Evolutionary conservation across 768 basidiomycete genomes (phyloP).

Genomic region (Leucogyrophana mollusca): DNA sequence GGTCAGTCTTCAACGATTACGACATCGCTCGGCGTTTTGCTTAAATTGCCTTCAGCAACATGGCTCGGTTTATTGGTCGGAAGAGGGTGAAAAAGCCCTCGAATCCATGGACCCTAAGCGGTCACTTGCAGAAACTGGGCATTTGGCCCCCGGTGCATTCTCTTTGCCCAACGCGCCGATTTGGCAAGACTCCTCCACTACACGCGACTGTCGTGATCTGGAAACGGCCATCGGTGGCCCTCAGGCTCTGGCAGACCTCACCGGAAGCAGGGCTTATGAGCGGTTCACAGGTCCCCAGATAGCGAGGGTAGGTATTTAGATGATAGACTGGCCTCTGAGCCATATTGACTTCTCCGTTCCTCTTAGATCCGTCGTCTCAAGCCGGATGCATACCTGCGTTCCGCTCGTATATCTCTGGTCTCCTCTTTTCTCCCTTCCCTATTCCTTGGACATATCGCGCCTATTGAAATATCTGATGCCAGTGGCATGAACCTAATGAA

Average conservation of each 20-base stretch:
- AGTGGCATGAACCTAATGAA: slow-evolving; percentile 92
- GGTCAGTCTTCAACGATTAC: slow-evolving; percentile 35
- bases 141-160: slow-evolving; percentile 66
- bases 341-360: not conserved
- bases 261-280: slow-evolving; percentile 84
- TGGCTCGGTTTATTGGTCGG: slow-evolving; percentile 83
- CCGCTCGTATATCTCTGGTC: slow-evolving; percentile 72
- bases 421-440: slow-evolving; percentile 83
- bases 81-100: slow-evolving; percentile 49
- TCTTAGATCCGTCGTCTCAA: slow-evolving; percentile 55
- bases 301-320: slow-evolving; percentile 48
- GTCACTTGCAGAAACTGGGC: slow-evolving; percentile 44
- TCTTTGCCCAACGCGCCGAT: slow-evolving; percentile 70
- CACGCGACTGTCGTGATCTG: slow-evolving; percentile 65
- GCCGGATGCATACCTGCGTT: slow-evolving; percentile 54
- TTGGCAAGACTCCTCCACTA: slow-evolving; percentile 91
- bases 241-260: slow-evolving; percentile 68
- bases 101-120: slow-evolving; percentile 49
- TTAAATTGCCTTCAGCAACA: slow-evolving; percentile 58
- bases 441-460: slow-evolving; percentile 74
- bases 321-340: not conserved
- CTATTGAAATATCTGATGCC: slow-evolving; percentile 85
- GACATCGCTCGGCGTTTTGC: not conserved
- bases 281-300: slow-evolving; percentile 90
- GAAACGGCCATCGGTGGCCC: slow-evolving; percentile 69